Conservation (phyloP, 2,329 filamentous ascomycete species). For the Stemphylium vesicarium region DNA sequence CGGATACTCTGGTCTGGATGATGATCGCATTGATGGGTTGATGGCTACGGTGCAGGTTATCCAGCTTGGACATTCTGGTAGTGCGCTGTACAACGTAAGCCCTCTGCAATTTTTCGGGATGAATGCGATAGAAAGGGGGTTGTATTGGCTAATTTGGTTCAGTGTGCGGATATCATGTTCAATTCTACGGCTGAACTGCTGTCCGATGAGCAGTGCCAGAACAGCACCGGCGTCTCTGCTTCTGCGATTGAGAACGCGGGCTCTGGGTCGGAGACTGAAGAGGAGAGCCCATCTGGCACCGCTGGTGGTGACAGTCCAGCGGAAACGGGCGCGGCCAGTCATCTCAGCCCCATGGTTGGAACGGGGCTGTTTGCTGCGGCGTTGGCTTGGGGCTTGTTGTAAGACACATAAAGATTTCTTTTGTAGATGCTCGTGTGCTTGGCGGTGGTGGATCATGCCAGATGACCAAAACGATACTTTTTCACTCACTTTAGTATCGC, state of each 20-base stretch:
- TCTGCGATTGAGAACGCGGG: constrained; percentile 33
- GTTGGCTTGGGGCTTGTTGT: constrained; percentile 26
- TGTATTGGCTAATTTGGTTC: constrained; percentile 7
- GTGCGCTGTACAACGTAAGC: constrained; percentile 53
- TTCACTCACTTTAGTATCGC: no score
- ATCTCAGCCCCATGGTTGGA: constrained; percentile 23
- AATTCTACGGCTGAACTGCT: constrained; percentile 48
- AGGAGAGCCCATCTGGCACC: neutral
- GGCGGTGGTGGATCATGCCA: no score
- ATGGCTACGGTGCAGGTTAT: constrained; percentile 56
- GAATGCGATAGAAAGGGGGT: neutral
- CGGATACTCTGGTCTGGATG: constrained; percentile 27
- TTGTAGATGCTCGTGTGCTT: no score
- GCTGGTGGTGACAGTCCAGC: neutral
- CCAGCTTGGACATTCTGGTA: constrained; percentile 50
- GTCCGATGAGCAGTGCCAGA: constrained; percentile 46
- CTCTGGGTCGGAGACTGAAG: neutral
- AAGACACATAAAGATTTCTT: neutral
- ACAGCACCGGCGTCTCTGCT: constrained; percentile 50
- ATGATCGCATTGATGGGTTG: constrained; percentile 43
- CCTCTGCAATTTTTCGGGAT: neutral
- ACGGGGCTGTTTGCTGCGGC: constrained; percentile 26
- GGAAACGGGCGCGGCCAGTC: constrained; percentile 18
- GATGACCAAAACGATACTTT: no score
- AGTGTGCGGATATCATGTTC: constrained; percentile 56